These are phyloP conservation scores for Solanum sitiens DNA, from an alignment of 257 asterid genomes.

Conservation along the genomic window DNA sequence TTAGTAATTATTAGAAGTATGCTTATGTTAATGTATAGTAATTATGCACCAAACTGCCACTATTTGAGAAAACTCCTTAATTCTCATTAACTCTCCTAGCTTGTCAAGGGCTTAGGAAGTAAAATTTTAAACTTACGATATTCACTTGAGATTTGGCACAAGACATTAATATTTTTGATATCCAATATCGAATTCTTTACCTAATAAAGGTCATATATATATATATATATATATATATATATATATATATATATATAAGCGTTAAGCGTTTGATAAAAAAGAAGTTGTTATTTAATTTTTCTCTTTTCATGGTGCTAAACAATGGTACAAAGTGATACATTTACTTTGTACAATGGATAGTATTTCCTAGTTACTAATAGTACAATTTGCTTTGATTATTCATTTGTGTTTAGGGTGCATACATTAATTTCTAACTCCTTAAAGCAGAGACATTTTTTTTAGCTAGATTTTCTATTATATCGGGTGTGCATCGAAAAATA, in stretches of 20 bases:
- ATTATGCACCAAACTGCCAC: neutral
- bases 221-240: neutral
- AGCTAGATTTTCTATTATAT: neutral
- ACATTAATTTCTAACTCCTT: neutral
- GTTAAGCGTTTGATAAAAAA: neutral
- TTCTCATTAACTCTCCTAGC: neutral
- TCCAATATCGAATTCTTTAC: neutral
- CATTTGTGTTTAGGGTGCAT: neutral
- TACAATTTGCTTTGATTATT: neutral
- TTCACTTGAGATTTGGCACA: neutral
- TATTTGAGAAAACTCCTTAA: neutral
- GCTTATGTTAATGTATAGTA: neutral
- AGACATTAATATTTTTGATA: neutral
- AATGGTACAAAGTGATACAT: neutral
- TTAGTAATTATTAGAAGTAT: neutral
- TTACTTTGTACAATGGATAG: neutral
- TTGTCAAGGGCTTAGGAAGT: neutral
- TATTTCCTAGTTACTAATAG: neutral
- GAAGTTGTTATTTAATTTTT: neutral
- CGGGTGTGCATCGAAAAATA: neutral
- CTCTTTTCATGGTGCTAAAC: neutral
- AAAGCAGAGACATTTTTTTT: too few relatives aligned
- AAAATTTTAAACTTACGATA: neutral
- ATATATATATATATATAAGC: neutral
- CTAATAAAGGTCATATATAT: neutral